phyloP scores from a whole-genome alignment of 2,329 filamentous ascomycete genomes.

The Sphaerostilbella broomeana region DNA sequence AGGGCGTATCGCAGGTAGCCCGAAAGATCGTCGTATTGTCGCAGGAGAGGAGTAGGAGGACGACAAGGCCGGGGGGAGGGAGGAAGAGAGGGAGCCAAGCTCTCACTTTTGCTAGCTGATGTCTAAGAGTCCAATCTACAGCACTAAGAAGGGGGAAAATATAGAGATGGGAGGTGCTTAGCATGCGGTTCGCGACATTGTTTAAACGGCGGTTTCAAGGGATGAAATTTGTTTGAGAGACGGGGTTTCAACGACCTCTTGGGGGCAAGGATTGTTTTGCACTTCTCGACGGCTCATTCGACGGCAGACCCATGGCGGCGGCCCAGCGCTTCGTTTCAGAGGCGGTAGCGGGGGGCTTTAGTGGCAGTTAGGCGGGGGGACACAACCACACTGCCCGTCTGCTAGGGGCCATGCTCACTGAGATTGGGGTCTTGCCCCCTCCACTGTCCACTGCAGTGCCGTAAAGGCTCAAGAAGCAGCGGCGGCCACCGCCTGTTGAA shows the following conservation, averaged over 20 bases:
- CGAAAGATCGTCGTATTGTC: no score
- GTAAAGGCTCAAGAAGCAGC: no score
- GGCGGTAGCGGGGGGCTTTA: slow-evolving; percentile 10
- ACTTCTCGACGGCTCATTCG: slow-evolving; percentile 1
- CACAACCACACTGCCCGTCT: no score
- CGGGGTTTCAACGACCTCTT: slow-evolving; percentile 8
- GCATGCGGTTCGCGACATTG: neutral
- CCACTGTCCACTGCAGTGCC: no score
- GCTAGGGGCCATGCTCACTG: no score
- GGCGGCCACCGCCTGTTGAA: no score
- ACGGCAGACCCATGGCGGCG: slow-evolving; percentile 6
- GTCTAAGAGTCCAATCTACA: no score
- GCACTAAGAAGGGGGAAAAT: no score
- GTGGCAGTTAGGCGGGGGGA: slow-evolving; percentile 3
- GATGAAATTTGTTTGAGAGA: neutral
- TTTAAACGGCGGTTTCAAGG: slow-evolving; percentile 10
- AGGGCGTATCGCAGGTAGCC: no score
- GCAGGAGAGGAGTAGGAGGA: neutral
- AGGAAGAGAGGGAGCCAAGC: slow-evolving; percentile 3
- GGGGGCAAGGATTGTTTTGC: slow-evolving; percentile 3
- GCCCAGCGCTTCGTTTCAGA: slow-evolving; percentile 12
- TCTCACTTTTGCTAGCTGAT: no score
- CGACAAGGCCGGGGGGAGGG: neutral
- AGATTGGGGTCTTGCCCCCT: no score
- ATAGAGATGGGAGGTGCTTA: no score